These are phyloP conservation scores for Antarctomyces pellizariae DNA, from an alignment of 495 filamentous ascomycete genomes.

Conservation along the genomic window DNA sequence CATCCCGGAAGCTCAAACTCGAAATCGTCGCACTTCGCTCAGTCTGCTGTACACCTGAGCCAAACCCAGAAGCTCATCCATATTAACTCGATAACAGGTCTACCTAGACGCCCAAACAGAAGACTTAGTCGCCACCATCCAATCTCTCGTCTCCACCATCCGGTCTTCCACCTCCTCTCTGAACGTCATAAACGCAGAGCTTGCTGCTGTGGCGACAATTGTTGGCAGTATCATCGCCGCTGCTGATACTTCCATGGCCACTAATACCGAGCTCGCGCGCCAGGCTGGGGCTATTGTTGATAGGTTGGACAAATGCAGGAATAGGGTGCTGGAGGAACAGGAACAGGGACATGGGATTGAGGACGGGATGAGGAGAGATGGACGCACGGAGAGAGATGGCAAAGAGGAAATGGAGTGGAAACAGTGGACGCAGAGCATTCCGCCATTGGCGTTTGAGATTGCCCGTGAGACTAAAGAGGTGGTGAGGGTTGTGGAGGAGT, in stretches of 20 bases:
- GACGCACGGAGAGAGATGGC: constrained; percentile 12
- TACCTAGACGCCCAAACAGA: constrained; percentile 76
- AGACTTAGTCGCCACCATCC: constrained; percentile 57
- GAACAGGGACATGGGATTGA: constrained; percentile 33
- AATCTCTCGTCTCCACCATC: constrained; percentile 57
- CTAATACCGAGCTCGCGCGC: constrained; percentile 23
- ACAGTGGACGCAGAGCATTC: constrained; percentile 44
- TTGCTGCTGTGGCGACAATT: constrained; percentile 43
- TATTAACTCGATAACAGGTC: constrained; percentile 21
- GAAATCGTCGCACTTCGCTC: constrained; percentile 1
- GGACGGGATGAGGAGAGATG: constrained; percentile 18
- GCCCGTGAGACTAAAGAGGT: constrained; percentile 64
- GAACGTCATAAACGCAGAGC: constrained; percentile 40
- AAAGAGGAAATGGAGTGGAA: constrained; percentile 28
- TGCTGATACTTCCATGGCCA: constrained; percentile 34
- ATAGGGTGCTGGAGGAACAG: constrained; percentile 42
- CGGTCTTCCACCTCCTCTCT: constrained; percentile 45
- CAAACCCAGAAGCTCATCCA: background rate
- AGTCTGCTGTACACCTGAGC: too few species aligned
- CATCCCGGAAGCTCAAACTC: background rate
- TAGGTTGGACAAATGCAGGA: constrained; percentile 36
- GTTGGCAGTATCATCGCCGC: constrained; percentile 44
- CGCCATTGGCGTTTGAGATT: constrained; percentile 73
- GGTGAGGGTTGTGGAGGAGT: constrained; percentile 19
- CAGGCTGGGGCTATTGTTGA: constrained; percentile 36